Evolutionary conservation across 2,329 filamentous ascomycete genomes (phyloP), one percentile per base, ranked within the genome.

Genomic region (Onygena corvina): DNA sequence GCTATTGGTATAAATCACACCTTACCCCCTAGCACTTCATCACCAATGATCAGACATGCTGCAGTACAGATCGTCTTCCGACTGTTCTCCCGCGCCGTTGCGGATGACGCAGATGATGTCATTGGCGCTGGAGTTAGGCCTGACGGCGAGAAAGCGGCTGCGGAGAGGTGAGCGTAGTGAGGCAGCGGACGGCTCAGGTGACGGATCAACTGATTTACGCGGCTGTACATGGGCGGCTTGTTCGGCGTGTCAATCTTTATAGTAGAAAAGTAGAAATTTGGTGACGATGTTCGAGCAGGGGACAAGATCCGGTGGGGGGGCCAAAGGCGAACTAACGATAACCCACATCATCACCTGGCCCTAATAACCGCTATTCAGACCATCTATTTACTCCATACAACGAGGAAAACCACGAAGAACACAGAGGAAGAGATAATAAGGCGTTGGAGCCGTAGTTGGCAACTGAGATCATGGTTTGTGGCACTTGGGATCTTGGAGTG

Each of bases 1-100:
- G 12, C 29, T 23, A 42, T 23, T 14, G 42, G 18, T 16, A 18
- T n/a, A 44, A 48, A 47, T 61, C 71, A 55, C 65, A 87, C 89
- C 83, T 96, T 96, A 59, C 92, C 90, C 18, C 88, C 89, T 3
- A 96, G 74, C 3, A 96, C 88, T 67, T 95, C 90, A 68, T 96
- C 90, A n/a, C 90, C 90, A 59, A 98, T 96, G 52, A 98, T 88
- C 55, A 96, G 70, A 66, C 87, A 94, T 50, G 84, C 90, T 8
- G 90, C 92, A 42, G 89, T 95, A 62, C 87, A 81, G 58, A 96
- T 93, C 52, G 76, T 80, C 61, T 81, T 72, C 46, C 59, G 60
- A 55, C 57, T 58, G 45, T 61, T 64, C 42, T 57, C 57, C 44
- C 58, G 52, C 47, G 56, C 57, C 50, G 57, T 56, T 25, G 47